Base-by-base conservation (phyloP, 2,329 filamentous ascomycete genomes). In the Lachnellula occidentalis region DNA sequence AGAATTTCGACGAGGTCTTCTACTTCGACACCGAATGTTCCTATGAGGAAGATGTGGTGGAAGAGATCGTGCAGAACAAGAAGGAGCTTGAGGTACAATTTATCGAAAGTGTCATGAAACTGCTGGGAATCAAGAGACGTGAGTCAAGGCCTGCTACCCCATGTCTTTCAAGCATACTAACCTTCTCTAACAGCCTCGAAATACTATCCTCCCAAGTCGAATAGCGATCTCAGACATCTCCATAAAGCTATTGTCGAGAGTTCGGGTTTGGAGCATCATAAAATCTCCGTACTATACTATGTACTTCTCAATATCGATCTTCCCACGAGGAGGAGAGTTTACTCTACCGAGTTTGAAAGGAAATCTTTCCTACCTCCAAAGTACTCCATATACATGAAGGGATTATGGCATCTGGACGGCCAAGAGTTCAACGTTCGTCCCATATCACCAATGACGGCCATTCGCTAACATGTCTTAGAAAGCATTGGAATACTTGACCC, bases 261-360 rank as follows among this genome's bases (percentile, higher is more conserved):
- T 51, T 75, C 74, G 48, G 83, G 86, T 62, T 80, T 86, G 7
- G 77, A 82, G 51, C 87, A 92, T 69, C 86, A 92, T 73, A 92
- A 92, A 70, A 83, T 91, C 61, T 89, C 90, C 17, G 79, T 94
- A 47, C 77, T 95, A 60, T 95, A 89, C 76, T 95, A 95, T 69
- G 75, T 95, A 39, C 78, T 95, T 3, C 85, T 90, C 65, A 89
- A 95, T 69, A 81, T 87, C 66, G 75, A 76, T 19, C 75, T 77
- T 3, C 59, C 64, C n/a, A 67, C 65, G 1, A 54, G 58, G 22
- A 57, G 51, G 12, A 71, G 78, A 17, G 76, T 79, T 36, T 65
- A 75, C 6, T 76, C 83, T 2, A 76, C 78, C 19, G 58, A 67
- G 1, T 90, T 92, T 62, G 82, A 85, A 15, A 71, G 73, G 42